phyloP scores from a whole-genome alignment of 1,284 basidiomycete genomes.

The Volvariella surrecta region DNA sequence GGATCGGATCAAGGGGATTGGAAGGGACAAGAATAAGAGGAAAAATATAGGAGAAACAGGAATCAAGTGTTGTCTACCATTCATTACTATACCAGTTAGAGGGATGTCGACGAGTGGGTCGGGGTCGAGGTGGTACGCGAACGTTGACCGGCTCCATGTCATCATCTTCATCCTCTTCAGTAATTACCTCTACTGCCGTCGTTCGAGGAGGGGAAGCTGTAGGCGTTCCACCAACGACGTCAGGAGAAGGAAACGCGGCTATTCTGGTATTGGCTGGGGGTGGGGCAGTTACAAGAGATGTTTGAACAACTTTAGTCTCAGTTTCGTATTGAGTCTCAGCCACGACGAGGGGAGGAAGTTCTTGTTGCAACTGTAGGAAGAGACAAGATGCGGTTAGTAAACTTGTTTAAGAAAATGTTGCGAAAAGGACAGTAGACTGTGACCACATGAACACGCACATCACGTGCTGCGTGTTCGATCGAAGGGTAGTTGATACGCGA shows the following conservation, averaged over 20 bases:
- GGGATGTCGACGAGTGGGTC: slow-evolving; percentile 26
- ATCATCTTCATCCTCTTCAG: slow-evolving; percentile 43
- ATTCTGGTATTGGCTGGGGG: slow-evolving; percentile 71
- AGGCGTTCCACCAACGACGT: slow-evolving; percentile 43
- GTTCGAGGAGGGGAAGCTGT: slow-evolving; percentile 56
- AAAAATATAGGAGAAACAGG: slow-evolving; percentile 14
- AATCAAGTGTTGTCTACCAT: slow-evolving; percentile 20
- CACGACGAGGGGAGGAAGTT: slow-evolving; percentile 54
- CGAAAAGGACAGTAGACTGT: slow-evolving; percentile 20
- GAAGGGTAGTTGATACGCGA: slow-evolving; percentile 17
- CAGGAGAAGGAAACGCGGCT: slow-evolving; percentile 64
- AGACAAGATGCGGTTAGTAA: slow-evolving; percentile 30
- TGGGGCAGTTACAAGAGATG: slow-evolving; percentile 55
- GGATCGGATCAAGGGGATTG: slow-evolving; percentile 11
- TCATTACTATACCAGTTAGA: slow-evolving; percentile 29
- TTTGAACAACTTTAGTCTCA: slow-evolving; percentile 59
- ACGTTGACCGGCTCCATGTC: slow-evolving; percentile 14
- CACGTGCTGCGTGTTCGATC: slow-evolving; percentile 33
- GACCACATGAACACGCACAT: slow-evolving; percentile 17
- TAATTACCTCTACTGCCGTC: slow-evolving; percentile 56
- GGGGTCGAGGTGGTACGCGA: slow-evolving; percentile 20
- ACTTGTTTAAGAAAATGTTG: slow-evolving; percentile 12
- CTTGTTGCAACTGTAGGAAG: slow-evolving; percentile 33
- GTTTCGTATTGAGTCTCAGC: slow-evolving; percentile 62
- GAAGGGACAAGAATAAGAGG: slow-evolving; percentile 15